A percentile compares a stretch with the other conserved stretches of the same genome.
These are phyloP conservation scores for Bacidia gigantensis DNA, from an alignment of 495 filamentous ascomycete genomes.

Conservation along the genomic window DNA sequence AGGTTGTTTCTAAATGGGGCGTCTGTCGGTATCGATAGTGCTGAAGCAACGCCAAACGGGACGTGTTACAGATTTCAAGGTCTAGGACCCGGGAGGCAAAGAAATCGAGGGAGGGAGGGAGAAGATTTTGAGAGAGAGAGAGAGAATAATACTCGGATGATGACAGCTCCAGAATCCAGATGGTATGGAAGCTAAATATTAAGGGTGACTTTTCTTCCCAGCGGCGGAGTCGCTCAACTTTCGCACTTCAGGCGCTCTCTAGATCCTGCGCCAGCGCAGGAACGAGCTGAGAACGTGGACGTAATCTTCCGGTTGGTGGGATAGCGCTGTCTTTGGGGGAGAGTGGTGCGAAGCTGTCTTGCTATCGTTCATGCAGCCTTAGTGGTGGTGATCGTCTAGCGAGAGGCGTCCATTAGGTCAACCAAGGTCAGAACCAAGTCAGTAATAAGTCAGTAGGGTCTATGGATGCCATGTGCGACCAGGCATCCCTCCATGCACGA, in stretches of 20 bases:
- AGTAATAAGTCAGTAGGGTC: constrained; percentile 7
- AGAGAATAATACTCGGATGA: constrained; percentile 1
- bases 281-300: background rate
- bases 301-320: constrained; percentile 13
- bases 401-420: too few relatives aligned
- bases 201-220: constrained; percentile 2
- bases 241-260: constrained; percentile 8
- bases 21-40: constrained; percentile 9
- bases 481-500: background rate
- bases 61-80: constrained; percentile 8
- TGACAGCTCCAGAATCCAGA: constrained; percentile 4
- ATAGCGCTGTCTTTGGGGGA: constrained; percentile 8
- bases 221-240: constrained; percentile 10
- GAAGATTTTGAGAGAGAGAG: constrained; percentile 2
- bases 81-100: background rate
- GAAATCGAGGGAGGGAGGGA: background rate
- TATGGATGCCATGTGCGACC: constrained; percentile 12
- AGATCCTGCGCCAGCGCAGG: constrained; percentile 11
- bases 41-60: constrained; percentile 12
- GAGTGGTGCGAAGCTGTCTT: background rate
- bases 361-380: background rate
- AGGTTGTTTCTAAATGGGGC: constrained; percentile 17
- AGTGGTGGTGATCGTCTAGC: constrained; percentile 9
- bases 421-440: too few relatives aligned
- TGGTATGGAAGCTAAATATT: constrained; percentile 7